Evolutionary conservation across 495 filamentous ascomycete genomes (phyloP), one percentile per base, ranked within the genome.

Genomic region (Hypoxylon intermedium): DNA sequence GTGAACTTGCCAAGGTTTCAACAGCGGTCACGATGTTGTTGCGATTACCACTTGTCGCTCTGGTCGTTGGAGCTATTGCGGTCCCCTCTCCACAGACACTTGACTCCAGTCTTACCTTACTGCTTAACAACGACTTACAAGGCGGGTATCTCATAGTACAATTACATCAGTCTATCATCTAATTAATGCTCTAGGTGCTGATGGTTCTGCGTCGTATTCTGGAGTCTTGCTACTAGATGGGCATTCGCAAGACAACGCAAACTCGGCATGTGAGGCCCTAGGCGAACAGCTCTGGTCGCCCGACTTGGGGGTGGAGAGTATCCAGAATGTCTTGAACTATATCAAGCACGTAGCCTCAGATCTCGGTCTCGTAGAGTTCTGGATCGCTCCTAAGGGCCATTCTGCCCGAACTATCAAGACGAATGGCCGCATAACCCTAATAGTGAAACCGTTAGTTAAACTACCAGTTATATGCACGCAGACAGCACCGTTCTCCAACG

Each of bases 261-360:
- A 52, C 1, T 43, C 53, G 13, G 69, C 53, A 3, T 79, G 74
- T 47, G 60, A 67, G 47, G 68, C 58, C 12, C 53, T 80, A 9
- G 73, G 76, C 28, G 80, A 82, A 57, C 63, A 72, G 43, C 74
- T 81, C 12, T 81, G 75, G 72, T 64, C 68, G 1, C 74, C 75
- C 3, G 68, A 72, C 38, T 46, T 63, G 20, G 62, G 71, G 6
- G 70, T 58, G 23, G 44, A 70, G n/a, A 70, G 58, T 31, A 74
- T 75, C 21, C 72, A 76, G 60, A 58, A 60, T 3, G 74, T 67
- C 24, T 60, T 81, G 7, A 70, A 76, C 53, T 81, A 80, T 49
- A 61, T 79, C 9, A 63, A 70, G 9, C 73, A 73, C 37, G 31
- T 65, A 19, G 68, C 62, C 1, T 49, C 50, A 1, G 67, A 61